These are phyloP conservation scores for Colletotrichum neosansevieriae DNA, from an alignment of 2,329 filamentous ascomycete genomes.

Conservation along the genomic window DNA sequence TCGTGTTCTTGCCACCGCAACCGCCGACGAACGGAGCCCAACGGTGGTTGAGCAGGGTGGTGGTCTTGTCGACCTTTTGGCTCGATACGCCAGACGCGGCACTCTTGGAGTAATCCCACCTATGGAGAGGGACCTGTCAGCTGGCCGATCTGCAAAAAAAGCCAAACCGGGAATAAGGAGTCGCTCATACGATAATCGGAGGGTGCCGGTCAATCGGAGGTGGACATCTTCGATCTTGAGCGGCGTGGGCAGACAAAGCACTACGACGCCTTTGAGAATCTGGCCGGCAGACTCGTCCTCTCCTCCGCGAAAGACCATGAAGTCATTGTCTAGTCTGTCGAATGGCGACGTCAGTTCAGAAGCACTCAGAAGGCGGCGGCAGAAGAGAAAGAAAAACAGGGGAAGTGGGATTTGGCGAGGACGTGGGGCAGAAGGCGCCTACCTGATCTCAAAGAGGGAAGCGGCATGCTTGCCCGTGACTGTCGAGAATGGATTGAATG, in stretches of 20 bases:
- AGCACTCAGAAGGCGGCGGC: background rate
- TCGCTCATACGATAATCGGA: slow-evolving; percentile 73
- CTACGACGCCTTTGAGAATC: slow-evolving; percentile 77
- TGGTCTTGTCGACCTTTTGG: slow-evolving; percentile 69
- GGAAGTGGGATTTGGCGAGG: slow-evolving; percentile 17
- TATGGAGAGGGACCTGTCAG: slow-evolving; percentile 44
- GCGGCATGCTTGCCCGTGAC: slow-evolving; percentile 64
- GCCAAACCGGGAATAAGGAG: slow-evolving; percentile 22
- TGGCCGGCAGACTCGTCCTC: slow-evolving; percentile 83
- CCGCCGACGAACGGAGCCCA: slow-evolving; percentile 76
- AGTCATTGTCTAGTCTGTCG: slow-evolving; percentile 78
- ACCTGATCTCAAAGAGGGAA: slow-evolving; percentile 71
- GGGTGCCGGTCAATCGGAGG: slow-evolving; percentile 76
- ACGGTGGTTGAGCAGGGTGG: slow-evolving; percentile 74
- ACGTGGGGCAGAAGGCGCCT: slow-evolving; percentile 44
- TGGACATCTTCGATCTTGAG: slow-evolving; percentile 80
- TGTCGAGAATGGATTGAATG: slow-evolving; percentile 67
- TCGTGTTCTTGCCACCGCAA: slow-evolving; percentile 66
- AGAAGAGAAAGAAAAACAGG: slow-evolving; percentile 3
- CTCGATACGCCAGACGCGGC: slow-evolving; percentile 70
- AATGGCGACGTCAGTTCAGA: slow-evolving; percentile 38
- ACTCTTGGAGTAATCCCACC: slow-evolving; percentile 64
- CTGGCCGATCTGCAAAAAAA: slow-evolving; percentile 15
- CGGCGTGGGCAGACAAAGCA: slow-evolving; percentile 77
- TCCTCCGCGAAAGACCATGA: slow-evolving; percentile 81